Evolutionary conservation across 768 basidiomycete species (phyloP), one percentile per base, ranked within the genome.

Genomic region (Podaxis carcinomalis): DNA sequence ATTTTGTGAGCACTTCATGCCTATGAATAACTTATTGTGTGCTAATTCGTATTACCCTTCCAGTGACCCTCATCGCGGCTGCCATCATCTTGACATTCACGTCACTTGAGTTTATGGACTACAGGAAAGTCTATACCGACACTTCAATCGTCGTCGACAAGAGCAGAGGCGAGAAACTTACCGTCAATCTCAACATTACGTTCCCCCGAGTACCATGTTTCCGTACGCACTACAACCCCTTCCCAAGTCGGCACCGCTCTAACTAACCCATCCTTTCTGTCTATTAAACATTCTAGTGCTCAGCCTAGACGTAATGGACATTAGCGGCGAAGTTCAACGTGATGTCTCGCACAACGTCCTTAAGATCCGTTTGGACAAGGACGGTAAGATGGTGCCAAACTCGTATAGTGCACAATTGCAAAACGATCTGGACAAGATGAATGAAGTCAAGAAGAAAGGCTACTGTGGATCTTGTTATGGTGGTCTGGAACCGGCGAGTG

Each of bases 391-490:
- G n/a, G 81, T 97, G 27, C 77, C 84, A 27, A 80, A 80, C 63
- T 76, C 82, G 13, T 72, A 77, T 59, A 80, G 71, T 62, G 77
- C 80, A 51, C 92, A 93, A 44, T 80, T 98, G 23, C 82, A 86
- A 63, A 97, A 93, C 63, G 96, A 99, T 57, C 74, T 95, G 2
- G 95, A 98, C 73, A 88, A 85, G 72, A 74, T 92, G 66, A 86
- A 84, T 64, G 78, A 85, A 61, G 75, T 79, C 70, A 80, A 85
- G 70, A 73, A 81, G 52, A 73, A 75, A 0, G 80, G 79, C 61
- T 95, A 93, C 71, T 98, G 96, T 75, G 97, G 97, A 3, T 96
- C 94, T 4, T 99, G 97, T 75, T 99, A 92, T 66, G 97, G 97
- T 60, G 97, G 93, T 59, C 65, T 83, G 25, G 84, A 82, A 56